Conservation (phyloP, 2,329 filamentous ascomycete genomes). For the Monilinia fructigena region DNA sequence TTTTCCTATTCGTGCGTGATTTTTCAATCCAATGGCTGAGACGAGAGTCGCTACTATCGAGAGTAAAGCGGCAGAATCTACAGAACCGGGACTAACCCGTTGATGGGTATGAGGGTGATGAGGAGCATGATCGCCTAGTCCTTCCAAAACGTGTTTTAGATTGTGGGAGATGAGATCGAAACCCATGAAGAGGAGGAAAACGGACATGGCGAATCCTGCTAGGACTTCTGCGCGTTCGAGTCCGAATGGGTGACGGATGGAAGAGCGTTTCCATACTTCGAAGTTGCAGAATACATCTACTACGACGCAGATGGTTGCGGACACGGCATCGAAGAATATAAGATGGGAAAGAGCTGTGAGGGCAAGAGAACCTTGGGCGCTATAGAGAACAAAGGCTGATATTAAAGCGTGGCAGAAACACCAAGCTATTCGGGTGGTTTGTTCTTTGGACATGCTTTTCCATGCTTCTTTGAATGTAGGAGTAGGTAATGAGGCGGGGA, state of each 20-base stretch:
- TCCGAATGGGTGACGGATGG: conserved; percentile 89
- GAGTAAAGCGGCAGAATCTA: conserved; percentile 78
- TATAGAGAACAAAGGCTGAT: conserved; percentile 81
- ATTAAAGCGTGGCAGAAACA: conserved; percentile 84
- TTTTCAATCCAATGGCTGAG: conserved; percentile 82
- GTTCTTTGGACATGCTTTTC: conserved; percentile 84
- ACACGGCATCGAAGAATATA: conserved; percentile 92
- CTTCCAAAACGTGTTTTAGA: conserved; percentile 86
- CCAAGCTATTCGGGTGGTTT: conserved; percentile 82
- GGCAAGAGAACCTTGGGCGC: conserved; percentile 79
- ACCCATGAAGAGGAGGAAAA: conserved; percentile 95
- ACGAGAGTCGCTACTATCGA: conserved; percentile 81
- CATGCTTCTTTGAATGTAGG: conserved; percentile 87
- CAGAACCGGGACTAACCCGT: conserved; percentile 67
- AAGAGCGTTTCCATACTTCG: conserved; percentile 93
- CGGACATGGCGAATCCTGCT: conserved; percentile 91
- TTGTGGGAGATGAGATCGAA: conserved; percentile 94
- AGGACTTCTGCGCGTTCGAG: conserved; percentile 91
- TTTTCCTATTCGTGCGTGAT: conserved; percentile 88
- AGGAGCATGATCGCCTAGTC: conserved; percentile 64
- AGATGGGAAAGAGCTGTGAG: conserved; percentile 91
- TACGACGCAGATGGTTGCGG: conserved; percentile 83
- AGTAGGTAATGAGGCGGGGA: conserved; percentile 88
- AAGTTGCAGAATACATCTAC: conserved; percentile 96
- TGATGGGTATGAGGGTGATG: conserved; percentile 69